Base-by-base conservation (phyloP, 2,329 filamentous ascomycete genomes). In the Aspergillus bombycis region DNA sequence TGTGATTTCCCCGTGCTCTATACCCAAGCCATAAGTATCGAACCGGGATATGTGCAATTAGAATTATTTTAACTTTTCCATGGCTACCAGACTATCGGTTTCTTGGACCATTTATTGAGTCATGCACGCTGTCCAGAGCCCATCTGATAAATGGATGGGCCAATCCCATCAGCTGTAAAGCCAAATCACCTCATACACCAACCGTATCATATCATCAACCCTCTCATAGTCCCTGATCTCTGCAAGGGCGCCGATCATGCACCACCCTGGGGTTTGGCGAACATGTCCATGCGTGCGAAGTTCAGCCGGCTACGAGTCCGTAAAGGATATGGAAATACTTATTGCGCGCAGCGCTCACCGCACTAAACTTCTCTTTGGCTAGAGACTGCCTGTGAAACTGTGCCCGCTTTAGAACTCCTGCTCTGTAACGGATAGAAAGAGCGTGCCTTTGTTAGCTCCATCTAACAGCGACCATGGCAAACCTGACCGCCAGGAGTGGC, bases 401-500 rank as follows among this genome's bases (percentile, higher is more conserved):
- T 28, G 1, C 9, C 16, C 3, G 8, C n/a, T 16, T 1, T n/a
- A 10, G 16, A n/a, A 3, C 1, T 9, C 0, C 19, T 3, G 19
- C 0, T n/a, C 0, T 14, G 7, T 4, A 16, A 16, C 14, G 14
- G 34, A 16, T 14, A 16, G 5, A 16, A 16, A 7, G 5, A 36
- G 2, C 4, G 3, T 12, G 11, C 4, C 3, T 7, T 36, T 8
- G 34, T 14, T 16, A 4, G 14, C 1, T 36, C 21, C 45, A 8
- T 23, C 19, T 14, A 16, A 23, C 45, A 34, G 23, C 50, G 30
- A 57, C 12, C 11, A 64, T 26, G 32, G 19, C 21, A 34, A 30
- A 63, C 3, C 41, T 72, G 14, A 48, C 66, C 21, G 36, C 57
- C 30, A 69, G 69, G 14, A 61, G 59, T 64, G 68, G 63, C 45